Evolutionary conservation across 495 filamentous ascomycete species (phyloP).

Genomic region (Daldinia vernicosa): DNA sequence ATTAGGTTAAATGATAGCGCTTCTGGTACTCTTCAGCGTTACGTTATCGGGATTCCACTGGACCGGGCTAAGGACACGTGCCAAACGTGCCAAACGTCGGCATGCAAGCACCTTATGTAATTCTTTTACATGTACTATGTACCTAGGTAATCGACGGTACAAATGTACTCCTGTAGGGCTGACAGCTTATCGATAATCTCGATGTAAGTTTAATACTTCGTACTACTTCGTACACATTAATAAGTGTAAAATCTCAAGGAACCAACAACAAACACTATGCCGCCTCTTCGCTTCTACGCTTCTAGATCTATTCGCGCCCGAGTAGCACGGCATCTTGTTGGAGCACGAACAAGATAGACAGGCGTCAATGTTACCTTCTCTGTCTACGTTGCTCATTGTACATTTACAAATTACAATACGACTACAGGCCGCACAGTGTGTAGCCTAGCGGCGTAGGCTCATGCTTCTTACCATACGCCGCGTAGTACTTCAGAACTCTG

Average conservation of each 20-base stretch:
- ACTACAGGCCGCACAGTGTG: background rate
- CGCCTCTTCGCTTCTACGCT: background rate
- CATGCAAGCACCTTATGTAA: slow-evolving; percentile 18
- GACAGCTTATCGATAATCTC: slow-evolving; percentile 11
- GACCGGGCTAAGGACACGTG: slow-evolving; percentile 47
- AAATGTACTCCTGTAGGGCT: slow-evolving; percentile 1
- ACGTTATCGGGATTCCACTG: slow-evolving; percentile 11
- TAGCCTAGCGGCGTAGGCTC: background rate
- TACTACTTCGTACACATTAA: too few species aligned
- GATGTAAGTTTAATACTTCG: background rate
- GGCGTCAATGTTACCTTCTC: background rate
- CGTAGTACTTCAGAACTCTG: background rate
- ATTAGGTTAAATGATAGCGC: slow-evolving; percentile 15
- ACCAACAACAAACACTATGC: background rate
- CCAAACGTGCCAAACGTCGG: slow-evolving; percentile 36
- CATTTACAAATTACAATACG: too few species aligned
- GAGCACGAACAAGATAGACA: background rate
- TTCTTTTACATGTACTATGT: background rate
- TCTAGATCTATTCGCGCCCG: background rate
- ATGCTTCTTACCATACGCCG: background rate
- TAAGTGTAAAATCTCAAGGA: background rate
- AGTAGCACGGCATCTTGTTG: background rate
- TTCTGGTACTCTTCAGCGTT: slow-evolving; percentile 12
- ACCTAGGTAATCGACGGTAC: background rate
- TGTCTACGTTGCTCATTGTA: background rate